Evolutionary conservation across 306 rosid species (phyloP).

Genomic region (Vigna angularis): DNA sequence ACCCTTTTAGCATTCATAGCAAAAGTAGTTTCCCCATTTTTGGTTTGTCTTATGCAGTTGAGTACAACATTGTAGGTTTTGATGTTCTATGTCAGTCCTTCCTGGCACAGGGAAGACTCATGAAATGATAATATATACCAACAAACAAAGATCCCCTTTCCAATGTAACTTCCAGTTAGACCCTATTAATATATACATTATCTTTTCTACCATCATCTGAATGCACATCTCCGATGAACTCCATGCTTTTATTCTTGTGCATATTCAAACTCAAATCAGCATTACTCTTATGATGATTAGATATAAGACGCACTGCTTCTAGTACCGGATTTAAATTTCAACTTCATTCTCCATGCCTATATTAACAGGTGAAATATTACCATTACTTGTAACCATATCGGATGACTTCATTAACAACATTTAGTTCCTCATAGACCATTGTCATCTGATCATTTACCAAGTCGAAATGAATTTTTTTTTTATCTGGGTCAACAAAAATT

Average conservation of each 20-base stretch:
- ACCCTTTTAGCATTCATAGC: neutral
- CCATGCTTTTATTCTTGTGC: neutral
- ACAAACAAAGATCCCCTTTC: neutral
- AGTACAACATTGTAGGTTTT: neutral
- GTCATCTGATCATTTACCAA: too few species aligned
- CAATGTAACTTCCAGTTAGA: neutral
- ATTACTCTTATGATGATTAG: too few species aligned
- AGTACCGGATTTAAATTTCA: too few species aligned
- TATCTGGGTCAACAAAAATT: too few species aligned
- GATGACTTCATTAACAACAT: too few species aligned
- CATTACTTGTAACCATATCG: too few species aligned
- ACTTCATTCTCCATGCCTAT: too few species aligned
- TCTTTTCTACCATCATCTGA: neutral
- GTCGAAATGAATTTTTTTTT: too few species aligned
- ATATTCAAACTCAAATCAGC: neutral
- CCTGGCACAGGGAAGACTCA: neutral
- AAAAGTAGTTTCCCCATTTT: neutral
- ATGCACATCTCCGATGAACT: neutral
- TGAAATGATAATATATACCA: neutral
- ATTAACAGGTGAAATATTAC: too few species aligned
- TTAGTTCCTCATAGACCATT: too few species aligned
- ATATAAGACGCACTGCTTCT: too few species aligned
- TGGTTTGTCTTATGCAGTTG: neutral
- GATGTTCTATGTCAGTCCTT: neutral
- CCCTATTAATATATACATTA: too few species aligned